Conservation (phyloP, 352 stramenopile genomes). For the Phytophthora ohioensis region DNA sequence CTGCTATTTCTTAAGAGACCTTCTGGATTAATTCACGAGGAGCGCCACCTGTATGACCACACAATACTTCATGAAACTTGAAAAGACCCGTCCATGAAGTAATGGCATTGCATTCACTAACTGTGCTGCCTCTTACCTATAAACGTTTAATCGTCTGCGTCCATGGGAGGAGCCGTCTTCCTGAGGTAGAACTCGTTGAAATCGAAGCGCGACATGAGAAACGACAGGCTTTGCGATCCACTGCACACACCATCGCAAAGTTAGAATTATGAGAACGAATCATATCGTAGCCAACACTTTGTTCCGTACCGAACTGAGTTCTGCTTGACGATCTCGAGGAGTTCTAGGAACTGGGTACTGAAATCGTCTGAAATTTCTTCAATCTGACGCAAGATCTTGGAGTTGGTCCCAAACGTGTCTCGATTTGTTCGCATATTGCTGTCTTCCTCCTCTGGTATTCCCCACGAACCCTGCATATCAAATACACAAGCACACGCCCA, state of each 20-base stretch:
- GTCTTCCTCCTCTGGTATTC: constrained; percentile 64
- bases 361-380: constrained; percentile 75
- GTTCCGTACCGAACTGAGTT: constrained; percentile 56
- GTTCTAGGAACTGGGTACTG: constrained; percentile 59
- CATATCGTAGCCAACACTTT: constrained; percentile 12
- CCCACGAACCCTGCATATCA: constrained; percentile 62
- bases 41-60: constrained; percentile 4
- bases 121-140: constrained; percentile 15
- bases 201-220: constrained; percentile 90
- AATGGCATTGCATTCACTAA: neutral
- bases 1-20: constrained; percentile 78
- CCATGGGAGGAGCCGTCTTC: constrained; percentile 53
- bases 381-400: constrained; percentile 67
- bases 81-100: neutral
- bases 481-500: neutral
- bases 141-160: constrained; percentile 54
- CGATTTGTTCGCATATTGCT: constrained; percentile 42
- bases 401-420: constrained; percentile 55
- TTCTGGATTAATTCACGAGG: constrained; percentile 50
- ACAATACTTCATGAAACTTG: constrained; percentile 9
- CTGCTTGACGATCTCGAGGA: constrained; percentile 81
- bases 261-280: constrained; percentile 1
- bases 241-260: constrained; percentile 25
- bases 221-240: constrained; percentile 84
- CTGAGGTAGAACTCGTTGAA: constrained; percentile 92